Conservation (phyloP, 2,329 filamentous ascomycete species). For the Rachicladosporium sp. region DNA sequence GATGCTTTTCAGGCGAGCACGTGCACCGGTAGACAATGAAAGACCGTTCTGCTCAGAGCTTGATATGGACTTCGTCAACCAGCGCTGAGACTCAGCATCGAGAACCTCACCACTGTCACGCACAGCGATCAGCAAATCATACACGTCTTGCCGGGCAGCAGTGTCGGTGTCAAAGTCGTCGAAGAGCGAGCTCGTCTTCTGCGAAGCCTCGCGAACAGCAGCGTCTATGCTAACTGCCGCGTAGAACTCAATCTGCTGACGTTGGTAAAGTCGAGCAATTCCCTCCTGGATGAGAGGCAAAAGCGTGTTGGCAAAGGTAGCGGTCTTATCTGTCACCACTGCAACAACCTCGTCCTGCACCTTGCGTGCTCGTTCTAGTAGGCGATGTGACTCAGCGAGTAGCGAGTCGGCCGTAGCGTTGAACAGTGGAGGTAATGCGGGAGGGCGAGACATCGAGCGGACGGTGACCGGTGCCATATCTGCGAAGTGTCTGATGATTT, state of each 20-base stretch:
- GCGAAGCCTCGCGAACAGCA: neutral
- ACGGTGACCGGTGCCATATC: too few relatives aligned
- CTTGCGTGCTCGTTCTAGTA: neutral
- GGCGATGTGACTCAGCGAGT: neutral
- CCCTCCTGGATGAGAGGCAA: conserved; percentile 1
- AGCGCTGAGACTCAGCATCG: neutral
- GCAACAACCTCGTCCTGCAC: neutral
- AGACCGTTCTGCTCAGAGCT: too few relatives aligned
- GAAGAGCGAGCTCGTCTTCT: conserved; percentile 1
- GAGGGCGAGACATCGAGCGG: neutral
- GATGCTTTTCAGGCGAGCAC: too few relatives aligned
- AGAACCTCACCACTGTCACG: conserved; percentile 1
- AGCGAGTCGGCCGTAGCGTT: neutral
- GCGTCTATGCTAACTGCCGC: neutral
- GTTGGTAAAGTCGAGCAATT: neutral
- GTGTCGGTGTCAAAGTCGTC: conserved; percentile 1
- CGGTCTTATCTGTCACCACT: neutral
- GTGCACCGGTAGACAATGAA: too few relatives aligned
- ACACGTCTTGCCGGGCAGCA: neutral
- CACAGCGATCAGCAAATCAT: neutral
- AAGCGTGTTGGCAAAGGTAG: conserved; percentile 3
- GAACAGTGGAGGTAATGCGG: neutral
- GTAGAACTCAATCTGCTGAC: conserved; percentile 5
- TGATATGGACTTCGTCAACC: conserved; percentile 23
- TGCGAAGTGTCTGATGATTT: too few relatives aligned